Evolutionary conservation across 768 basidiomycete genomes (phyloP).

Genomic region (Boletus tomentosulus): DNA sequence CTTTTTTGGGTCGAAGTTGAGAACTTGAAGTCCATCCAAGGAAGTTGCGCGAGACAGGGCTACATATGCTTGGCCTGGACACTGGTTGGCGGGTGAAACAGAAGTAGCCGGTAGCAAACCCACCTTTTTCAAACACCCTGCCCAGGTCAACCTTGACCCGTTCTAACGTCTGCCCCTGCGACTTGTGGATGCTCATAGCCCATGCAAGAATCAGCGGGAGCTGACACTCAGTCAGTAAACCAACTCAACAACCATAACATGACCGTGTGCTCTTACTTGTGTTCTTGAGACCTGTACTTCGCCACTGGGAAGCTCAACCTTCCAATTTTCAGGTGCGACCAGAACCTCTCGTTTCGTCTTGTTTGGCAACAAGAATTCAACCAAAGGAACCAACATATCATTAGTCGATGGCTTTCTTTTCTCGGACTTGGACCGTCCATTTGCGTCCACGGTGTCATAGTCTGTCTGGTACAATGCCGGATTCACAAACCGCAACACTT

Average conservation of each 20-base stretch:
- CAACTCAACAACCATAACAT: background rate
- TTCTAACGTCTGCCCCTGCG: conserved; percentile 94
- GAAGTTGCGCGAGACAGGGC: conserved; percentile 86
- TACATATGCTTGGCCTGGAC: conserved; percentile 82
- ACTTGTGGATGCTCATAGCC: conserved; percentile 99
- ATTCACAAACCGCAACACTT: conserved; percentile 69
- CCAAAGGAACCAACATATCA: conserved; percentile 55
- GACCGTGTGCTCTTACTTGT: conserved; percentile 52
- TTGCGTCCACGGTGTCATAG: conserved; percentile 32
- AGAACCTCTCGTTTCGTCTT: conserved; percentile 51
- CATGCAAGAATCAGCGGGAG: conserved; percentile 86
- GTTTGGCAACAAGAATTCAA: conserved; percentile 69
- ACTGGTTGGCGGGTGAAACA: conserved; percentile 1
- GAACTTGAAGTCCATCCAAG: conserved; percentile 79
- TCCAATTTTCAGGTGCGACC: conserved; percentile 74
- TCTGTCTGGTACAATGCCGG: conserved; percentile 44
- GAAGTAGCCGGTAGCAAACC: conserved; percentile 6
- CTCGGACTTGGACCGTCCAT: conserved; percentile 35
- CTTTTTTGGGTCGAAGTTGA: conserved; percentile 73
- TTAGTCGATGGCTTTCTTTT: conserved; percentile 26
- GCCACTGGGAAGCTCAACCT: conserved; percentile 82
- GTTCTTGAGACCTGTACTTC: conserved; percentile 74
- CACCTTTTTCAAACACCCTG: conserved; percentile 90
- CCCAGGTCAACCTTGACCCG: conserved; percentile 92
- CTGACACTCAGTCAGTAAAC: conserved; percentile 36